phyloP scores from a whole-genome alignment of 345 rosid genomes.

The Lepidium aucheri region DNA sequence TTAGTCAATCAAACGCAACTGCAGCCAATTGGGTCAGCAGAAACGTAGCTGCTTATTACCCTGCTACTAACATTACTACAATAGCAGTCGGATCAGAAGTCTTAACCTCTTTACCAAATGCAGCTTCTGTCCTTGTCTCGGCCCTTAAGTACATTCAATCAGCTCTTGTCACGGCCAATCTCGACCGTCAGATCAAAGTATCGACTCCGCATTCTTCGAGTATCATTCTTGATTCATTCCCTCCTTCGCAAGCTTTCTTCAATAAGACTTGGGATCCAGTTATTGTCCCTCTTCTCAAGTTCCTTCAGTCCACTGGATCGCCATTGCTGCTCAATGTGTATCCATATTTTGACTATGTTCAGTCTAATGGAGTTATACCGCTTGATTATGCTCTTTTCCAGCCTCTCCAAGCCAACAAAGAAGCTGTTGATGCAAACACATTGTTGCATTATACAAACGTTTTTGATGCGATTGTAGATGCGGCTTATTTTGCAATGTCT shows the following conservation, averaged over 20 bases:
- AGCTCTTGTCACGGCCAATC: conserved; percentile 87
- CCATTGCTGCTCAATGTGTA: conserved; percentile 85
- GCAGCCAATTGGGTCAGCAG: conserved; percentile 97
- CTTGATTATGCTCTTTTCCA: conserved; percentile 91
- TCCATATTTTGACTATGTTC: conserved; percentile 81
- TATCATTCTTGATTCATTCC: conserved; percentile 89
- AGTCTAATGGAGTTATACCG: conserved; percentile 64
- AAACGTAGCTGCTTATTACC: conserved; percentile 73
- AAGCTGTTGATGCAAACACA: conserved; percentile 95
- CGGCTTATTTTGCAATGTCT: conserved; percentile 85
- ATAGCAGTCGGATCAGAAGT: conserved; percentile 92
- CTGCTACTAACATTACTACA: conserved; percentile 86
- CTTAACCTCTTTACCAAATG: conserved; percentile 60
- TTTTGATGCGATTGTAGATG: conserved; percentile 88
- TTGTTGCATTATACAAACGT: conserved; percentile 90
- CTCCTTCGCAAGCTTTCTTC: conserved; percentile 99
- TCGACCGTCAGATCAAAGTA: conserved; percentile 77
- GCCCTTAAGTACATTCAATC: conserved; percentile 80
- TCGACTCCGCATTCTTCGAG: conserved; percentile 85
- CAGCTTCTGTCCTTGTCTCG: conserved; percentile 71
- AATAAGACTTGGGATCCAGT: conserved; percentile 85
- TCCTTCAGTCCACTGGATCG: conserved; percentile 71
- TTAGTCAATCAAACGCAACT: conserved; percentile 94
- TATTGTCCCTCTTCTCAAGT: conserved; percentile 84
- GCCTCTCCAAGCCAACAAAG: conserved; percentile 85